Evolutionary conservation across 805 yeast species (phyloP), one percentile per base, ranked within the genome.

Genomic region (Candida lessepsii): DNA sequence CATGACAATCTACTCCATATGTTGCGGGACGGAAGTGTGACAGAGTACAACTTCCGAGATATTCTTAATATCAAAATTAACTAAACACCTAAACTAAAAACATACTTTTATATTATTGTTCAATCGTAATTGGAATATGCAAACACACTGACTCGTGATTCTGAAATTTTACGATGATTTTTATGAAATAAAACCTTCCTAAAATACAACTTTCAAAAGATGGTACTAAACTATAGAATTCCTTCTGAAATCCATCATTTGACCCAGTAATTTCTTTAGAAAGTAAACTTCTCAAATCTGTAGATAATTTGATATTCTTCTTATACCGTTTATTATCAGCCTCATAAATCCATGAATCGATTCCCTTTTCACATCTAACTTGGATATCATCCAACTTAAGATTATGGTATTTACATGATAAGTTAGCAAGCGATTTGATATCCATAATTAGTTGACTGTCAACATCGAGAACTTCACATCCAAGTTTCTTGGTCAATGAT

Each of bases 141-240:
- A 39, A 31, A 15, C 19, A 13, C 14, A 33, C 34, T 3, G 37
- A 14, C 13, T 39, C 42, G 16, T 19, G 14, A 15, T 32, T 33
- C 3, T 32, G 21, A 23, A 39, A 44, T 40, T 54, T 60, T 26
- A 63, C 41, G 10, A 46, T 45, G 13, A 63, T 38, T 25, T 54
- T 54, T 20, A 67, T 41, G 45, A 65, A 66, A 45, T 67, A 67
- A 30, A 67, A 39, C 27, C 73, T 49, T 2, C 70, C 65, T 13
- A 62, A 19, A 29, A 56, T 48, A 40, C 73, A 67, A 18, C 52
- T 52, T 44, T 67, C 72, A 50, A 67, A 67, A 29, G 57, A 61
- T 3, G 73, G 73, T 9, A 66, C 60, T 28, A 67, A 49, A 37
- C 63, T 57, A 38, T 62, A 61, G 6, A 50, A 52, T 15, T 48